Conservation (phyloP, 768 basidiomycete species). For the Dioszegia crocea region DNA sequence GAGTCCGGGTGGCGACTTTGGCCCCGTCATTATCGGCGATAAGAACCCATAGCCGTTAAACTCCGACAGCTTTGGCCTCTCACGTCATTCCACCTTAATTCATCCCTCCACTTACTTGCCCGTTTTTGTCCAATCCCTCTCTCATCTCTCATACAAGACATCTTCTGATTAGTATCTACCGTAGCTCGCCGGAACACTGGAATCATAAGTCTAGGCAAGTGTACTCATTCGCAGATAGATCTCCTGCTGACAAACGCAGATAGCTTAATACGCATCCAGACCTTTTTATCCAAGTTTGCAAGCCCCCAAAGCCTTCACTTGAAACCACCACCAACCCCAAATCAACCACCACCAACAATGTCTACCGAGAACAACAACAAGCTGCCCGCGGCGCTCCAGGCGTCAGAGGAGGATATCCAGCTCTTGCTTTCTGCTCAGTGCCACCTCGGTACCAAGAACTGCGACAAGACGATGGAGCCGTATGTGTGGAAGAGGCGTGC, state of each 20-base stretch:
- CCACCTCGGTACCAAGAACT: conserved; percentile 98
- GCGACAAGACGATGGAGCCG: conserved; percentile 97
- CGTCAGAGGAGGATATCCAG: conserved; percentile 96
- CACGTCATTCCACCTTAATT: too few relatives aligned
- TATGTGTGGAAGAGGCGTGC: conserved; percentile 96
- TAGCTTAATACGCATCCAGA: conserved; percentile 20
- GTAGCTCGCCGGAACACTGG: conserved; percentile 26
- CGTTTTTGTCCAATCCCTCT: too few relatives aligned
- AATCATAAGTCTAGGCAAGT: not conserved
- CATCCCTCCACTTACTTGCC: too few relatives aligned
- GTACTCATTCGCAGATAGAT: not conserved
- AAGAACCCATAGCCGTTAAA: too few relatives aligned
- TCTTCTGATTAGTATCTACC: not conserved
- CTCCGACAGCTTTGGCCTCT: too few relatives aligned
- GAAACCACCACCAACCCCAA: conserved; percentile 1
- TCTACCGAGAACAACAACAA: conserved; percentile 59
- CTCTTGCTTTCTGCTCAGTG: conserved; percentile 90
- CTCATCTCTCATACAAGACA: too few relatives aligned
- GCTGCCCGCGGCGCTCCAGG: conserved; percentile 85
- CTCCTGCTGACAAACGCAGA: not conserved
- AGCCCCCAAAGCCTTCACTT: conserved; percentile 24
- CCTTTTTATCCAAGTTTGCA: conserved; percentile 40
- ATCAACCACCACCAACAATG: conserved; percentile 31
- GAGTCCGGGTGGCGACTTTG: too few relatives aligned
- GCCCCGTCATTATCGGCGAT: too few relatives aligned